Evolutionary conservation across 345 rosid species (phyloP), one percentile per base, ranked within the genome.

Genomic region (Kandelia obovata): DNA sequence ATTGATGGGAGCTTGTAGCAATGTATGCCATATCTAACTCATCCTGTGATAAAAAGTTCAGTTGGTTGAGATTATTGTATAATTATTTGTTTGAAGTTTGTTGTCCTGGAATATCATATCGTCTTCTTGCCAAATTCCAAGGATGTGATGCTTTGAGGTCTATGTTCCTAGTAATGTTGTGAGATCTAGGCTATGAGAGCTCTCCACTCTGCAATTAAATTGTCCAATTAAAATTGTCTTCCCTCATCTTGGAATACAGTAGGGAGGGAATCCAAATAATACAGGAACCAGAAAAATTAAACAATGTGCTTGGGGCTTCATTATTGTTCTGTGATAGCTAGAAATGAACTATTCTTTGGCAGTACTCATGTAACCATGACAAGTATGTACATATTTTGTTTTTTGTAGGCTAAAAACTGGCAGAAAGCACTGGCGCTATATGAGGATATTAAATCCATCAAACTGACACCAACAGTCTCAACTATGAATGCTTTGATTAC

Each of bases 1-100:
- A 65, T 79, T 94, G 80, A 94, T 94, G 98, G 98, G 98, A 81
- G 97, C 98, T 80, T 91, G 97, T 84, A 78, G 92, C 82, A 89
- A 91, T 79, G 98, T 94, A 86, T 68, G 96, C 16, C 51, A 20
- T 63, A 43, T 13, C 49, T 43, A 43, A 43, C 49, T 43, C 49
- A 11, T 3, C 49, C 49, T 43, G 19, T 43, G 19, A 43, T 15
- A 43, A 43, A 43, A 43, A 43, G 49, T 43, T 43, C 49, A 3
- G 49, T 13, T 43, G 49, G 17, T 43, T 43, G 49, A 43, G 49
- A 43, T 43, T 43, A 43, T 15, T 17, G 4, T 43, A 43, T 43
- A 34, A 34, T 34, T 34, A 34, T 34, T 34, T 34, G 49, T 43
- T 13, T 43, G 49, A 43, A 13, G 49, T 39, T 39, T 39, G 47